Percentiles rank a stretch among this genome's conserved stretches.
These are phyloP conservation scores for Punica granatum DNA, from an alignment of 345 rosid genomes.

Conservation along the genomic window DNA sequence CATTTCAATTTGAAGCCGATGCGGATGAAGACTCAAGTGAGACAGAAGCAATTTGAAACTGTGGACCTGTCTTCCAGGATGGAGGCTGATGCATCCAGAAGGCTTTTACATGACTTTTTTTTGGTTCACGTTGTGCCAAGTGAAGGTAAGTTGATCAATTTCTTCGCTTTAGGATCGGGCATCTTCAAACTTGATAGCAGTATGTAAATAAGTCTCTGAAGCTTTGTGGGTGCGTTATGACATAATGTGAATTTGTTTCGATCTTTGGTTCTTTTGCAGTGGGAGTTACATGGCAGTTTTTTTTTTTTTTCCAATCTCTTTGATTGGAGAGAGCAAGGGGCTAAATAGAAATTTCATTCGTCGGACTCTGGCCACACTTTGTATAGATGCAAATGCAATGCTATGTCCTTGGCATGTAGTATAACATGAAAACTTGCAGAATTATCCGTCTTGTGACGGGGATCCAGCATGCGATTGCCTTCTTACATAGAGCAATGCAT, in stretches of 20 bases:
- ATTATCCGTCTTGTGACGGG: too few relatives aligned
- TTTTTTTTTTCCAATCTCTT: too few relatives aligned
- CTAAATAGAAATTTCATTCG: too few relatives aligned
- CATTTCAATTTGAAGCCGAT: background rate
- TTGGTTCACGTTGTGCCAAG: background rate
- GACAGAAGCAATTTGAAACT: background rate
- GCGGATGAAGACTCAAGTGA: background rate
- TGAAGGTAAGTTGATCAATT: background rate
- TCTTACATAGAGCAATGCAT: too few relatives aligned
- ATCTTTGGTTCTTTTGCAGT: background rate
- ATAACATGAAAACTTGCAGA: too few relatives aligned
- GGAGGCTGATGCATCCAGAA: too few relatives aligned
- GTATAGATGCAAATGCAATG: too few relatives aligned
- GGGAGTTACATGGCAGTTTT: too few relatives aligned
- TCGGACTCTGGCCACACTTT: too few relatives aligned
- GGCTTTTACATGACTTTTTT: background rate
- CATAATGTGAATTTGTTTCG: background rate
- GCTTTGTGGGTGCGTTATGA: background rate
- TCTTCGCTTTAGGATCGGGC: background rate
- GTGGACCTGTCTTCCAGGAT: background rate
- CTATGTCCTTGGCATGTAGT: too few relatives aligned
- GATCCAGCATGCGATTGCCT: too few relatives aligned
- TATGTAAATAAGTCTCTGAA: background rate
- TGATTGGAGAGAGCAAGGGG: too few relatives aligned
- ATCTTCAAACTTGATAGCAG: background rate